These are phyloP conservation scores for Phaseolus coccineus DNA, from an alignment of 331 rosid genomes.

Conservation along the genomic window DNA sequence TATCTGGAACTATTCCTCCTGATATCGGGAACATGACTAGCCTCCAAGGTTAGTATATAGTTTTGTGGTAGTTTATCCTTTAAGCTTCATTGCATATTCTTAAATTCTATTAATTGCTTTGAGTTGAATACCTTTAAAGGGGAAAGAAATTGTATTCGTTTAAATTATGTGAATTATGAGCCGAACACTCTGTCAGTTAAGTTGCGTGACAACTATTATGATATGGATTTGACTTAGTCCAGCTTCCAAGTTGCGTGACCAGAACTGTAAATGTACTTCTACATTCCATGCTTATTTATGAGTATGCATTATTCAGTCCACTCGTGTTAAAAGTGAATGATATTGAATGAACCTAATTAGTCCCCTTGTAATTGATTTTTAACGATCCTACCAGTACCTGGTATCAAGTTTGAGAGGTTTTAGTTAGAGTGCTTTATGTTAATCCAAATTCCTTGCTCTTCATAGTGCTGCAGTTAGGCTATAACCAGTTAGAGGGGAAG, in stretches of 20 bases:
- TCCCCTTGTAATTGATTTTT: slow-evolving; percentile 7
- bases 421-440: slow-evolving; percentile 23
- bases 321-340: slow-evolving; percentile 16
- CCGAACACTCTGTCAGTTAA: slow-evolving; percentile 6
- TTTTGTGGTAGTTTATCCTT: background rate
- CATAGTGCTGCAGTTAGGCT: slow-evolving; percentile 78
- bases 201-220: background rate
- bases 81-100: background rate
- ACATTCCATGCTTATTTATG: background rate
- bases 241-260: background rate
- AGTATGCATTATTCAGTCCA: background rate
- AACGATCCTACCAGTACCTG: background rate
- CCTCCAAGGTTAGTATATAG: slow-evolving; percentile 70
- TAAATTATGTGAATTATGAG: background rate
- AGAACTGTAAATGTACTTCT: background rate
- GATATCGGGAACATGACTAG: slow-evolving; percentile 62
- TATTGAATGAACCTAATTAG: background rate
- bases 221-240: slow-evolving; percentile 10
- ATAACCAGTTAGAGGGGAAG: slow-evolving; percentile 71
- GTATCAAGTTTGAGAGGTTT: background rate
- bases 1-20: slow-evolving; percentile 70
- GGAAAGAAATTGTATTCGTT: background rate
- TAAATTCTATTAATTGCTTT: slow-evolving; percentile 3
- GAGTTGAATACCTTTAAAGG: background rate
- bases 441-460: slow-evolving; percentile 36